Evolutionary conservation across 139 green algal genomes (phyloP).

Genomic region (Ettlia oleoabundans): DNA sequence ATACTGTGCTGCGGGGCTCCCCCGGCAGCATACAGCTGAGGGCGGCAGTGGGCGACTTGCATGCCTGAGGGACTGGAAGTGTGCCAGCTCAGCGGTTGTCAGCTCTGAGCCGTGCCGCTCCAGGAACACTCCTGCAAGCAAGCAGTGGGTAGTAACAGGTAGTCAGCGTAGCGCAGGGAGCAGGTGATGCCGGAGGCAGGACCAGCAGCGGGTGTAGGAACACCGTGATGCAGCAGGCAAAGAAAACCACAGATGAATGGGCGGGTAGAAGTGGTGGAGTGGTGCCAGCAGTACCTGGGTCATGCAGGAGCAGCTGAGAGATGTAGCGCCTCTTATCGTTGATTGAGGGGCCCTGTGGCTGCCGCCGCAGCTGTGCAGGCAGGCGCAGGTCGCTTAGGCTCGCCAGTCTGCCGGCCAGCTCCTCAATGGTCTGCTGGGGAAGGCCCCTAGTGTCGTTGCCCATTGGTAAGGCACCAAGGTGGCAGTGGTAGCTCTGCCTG

Average conservation of each 20-base stretch:
- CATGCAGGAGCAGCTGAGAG: conserved; percentile 41
- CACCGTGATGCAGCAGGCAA: no score
- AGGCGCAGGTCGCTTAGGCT: conserved; percentile 23
- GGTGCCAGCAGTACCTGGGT: no score
- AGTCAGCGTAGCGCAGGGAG: neutral
- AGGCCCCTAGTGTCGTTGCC: conserved; percentile 7
- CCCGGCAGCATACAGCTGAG: neutral
- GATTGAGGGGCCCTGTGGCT: neutral
- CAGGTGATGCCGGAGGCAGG: no score
- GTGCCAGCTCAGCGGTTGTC: conserved; percentile 32
- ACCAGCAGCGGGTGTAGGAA: no score
- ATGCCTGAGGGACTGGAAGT: conserved; percentile 50
- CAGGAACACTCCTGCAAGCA: conserved; percentile 58
- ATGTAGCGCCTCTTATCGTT: conserved; percentile 43
- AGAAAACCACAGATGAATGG: no score
- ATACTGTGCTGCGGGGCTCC: neutral
- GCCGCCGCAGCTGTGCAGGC: conserved; percentile 16
- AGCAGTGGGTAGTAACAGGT: neutral
- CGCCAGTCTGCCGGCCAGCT: conserved; percentile 33
- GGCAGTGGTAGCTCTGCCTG: no score
- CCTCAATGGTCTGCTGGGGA: neutral
- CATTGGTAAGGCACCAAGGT: conserved; percentile 1
- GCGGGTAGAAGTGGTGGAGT: no score
- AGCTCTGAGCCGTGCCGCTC: conserved; percentile 53
- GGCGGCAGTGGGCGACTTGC: no score